Evolutionary conservation across 2,329 filamentous ascomycete species (phyloP).

Genomic region (Ceratocystis huliohia): DNA sequence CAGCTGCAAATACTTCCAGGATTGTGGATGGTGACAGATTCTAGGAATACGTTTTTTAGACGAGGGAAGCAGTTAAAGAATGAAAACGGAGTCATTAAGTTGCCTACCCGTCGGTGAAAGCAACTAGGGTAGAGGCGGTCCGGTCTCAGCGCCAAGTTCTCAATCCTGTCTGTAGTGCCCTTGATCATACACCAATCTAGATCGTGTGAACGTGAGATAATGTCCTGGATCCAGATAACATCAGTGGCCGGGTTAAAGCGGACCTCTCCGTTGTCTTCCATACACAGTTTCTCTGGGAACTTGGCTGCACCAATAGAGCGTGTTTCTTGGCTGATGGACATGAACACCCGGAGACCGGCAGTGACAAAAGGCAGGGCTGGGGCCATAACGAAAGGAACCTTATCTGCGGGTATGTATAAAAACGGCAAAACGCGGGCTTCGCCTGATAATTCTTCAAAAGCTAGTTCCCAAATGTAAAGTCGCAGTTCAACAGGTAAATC

Average conservation of each 20-base stretch:
- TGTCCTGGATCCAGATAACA: slow-evolving; percentile 10
- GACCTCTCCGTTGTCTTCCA: slow-evolving; percentile 1
- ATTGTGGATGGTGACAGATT: neutral
- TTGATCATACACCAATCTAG: neutral
- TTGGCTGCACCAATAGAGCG: slow-evolving; percentile 8
- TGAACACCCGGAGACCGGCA: slow-evolving; percentile 8
- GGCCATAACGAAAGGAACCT: neutral
- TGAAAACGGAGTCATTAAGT: neutral
- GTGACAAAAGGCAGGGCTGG: neutral
- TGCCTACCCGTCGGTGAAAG: neutral
- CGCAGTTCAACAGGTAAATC: slow-evolving; percentile 11
- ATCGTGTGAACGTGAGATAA: neutral
- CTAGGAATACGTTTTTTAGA: slow-evolving; percentile 16
- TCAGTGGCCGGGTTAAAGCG: slow-evolving; percentile 12
- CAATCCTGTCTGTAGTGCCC: slow-evolving; percentile 6
- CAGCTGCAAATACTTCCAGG: neutral
- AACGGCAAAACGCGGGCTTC: slow-evolving; percentile 9
- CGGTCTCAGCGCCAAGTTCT: slow-evolving; percentile 11
- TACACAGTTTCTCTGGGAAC: neutral
- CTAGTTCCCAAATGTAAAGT: slow-evolving; percentile 15
- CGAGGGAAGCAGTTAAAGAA: slow-evolving; percentile 13
- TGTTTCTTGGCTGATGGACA: slow-evolving; percentile 16
- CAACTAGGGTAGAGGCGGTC: neutral
- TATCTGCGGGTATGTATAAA: neutral
- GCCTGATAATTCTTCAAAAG: slow-evolving; percentile 11